Conservation (phyloP, 495 filamentous ascomycete genomes). For the Penicillium antarcticum region DNA sequence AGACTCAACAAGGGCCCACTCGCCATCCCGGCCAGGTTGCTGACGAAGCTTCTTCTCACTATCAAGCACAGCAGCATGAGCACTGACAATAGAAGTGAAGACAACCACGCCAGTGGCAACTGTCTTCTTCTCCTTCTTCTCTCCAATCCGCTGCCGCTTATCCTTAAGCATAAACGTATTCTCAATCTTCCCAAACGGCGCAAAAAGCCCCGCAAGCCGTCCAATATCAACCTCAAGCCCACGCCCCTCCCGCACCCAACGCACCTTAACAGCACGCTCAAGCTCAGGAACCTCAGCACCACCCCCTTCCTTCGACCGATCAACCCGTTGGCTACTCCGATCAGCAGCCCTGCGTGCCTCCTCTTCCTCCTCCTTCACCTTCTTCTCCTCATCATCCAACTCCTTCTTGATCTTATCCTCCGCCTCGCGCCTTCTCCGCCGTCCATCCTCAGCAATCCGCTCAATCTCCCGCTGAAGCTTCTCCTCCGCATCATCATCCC, state of each 20-base stretch:
- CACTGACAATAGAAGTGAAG: constrained; percentile 56
- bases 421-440: constrained; percentile 47
- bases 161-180: constrained; percentile 52
- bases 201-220: constrained; percentile 42
- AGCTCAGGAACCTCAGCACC: constrained; percentile 50
- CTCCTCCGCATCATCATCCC: constrained; percentile 53
- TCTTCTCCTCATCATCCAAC: constrained; percentile 47
- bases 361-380: constrained; percentile 34
- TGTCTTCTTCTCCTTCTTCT: constrained; percentile 51
- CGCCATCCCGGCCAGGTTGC: constrained; percentile 20
- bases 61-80: constrained; percentile 58
- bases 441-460: constrained; percentile 62
- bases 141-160: constrained; percentile 49
- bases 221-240: constrained; percentile 44
- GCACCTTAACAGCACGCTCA: constrained; percentile 58
- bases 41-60: constrained; percentile 39
- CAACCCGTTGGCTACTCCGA: constrained; percentile 34
- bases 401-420: constrained; percentile 47
- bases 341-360: constrained; percentile 30
- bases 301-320: constrained; percentile 39
- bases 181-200: constrained; percentile 55
- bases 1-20: constrained; percentile 49
- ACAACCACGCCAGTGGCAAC: constrained; percentile 54
- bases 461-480: constrained; percentile 58
- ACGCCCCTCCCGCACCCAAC: constrained; percentile 51